Evolutionary conservation across 306 rosid genomes (phyloP), one percentile per base, ranked within the genome.

Genomic region (Pachyrhizus erosus): DNA sequence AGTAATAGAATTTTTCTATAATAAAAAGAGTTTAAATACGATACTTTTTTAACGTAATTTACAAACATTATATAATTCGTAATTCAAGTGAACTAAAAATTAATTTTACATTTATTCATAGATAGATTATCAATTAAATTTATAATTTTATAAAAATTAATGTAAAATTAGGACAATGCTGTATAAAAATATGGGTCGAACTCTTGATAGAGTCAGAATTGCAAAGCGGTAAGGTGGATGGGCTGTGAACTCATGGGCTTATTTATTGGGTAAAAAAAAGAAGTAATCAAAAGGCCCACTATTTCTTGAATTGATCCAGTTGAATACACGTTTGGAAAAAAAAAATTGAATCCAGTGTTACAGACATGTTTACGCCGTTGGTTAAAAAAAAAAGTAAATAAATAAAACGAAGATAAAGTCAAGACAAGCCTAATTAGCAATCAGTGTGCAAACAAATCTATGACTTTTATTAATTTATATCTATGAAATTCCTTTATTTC

Each of bases 201-300:
- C 9, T 67, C 12, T 52, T n/a, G 23, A 45, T 31, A 57, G 15
- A 14, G 37, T 0, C n/a, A 48, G 75, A 8, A 66, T 27, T 12
- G 20, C 11, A 21, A 8, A 27, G 31, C 17, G 48, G 33, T 33
- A 42, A 37, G 33, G 23, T 7, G 5, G 14, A 40, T 54, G 3
- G 61, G 29, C 11, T 51, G 3, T 49, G 20, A 76, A 24, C n/a
- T 5, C 58, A 51, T 23, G 76, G 85, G 62, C 81, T 15, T 18
- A 20, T 14, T 9, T 2, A 1, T 40, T 66, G 62, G 71, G 21
- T 43, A 31, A 26, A 18, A 39, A 14, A 33, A 12, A 20, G 29
- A 14, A 51, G 27, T 11, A 46, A n/a, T 15, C 17, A 20, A 20
- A 11, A 62, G 29, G 62, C 21, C 62, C 21, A 64, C 14, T 6